Percentiles rank a stretch among this genome's conserved stretches.
Evolutionary conservation across 2,329 filamentous ascomycete genomes (phyloP).

Genomic region (Penicillium sp.): DNA sequence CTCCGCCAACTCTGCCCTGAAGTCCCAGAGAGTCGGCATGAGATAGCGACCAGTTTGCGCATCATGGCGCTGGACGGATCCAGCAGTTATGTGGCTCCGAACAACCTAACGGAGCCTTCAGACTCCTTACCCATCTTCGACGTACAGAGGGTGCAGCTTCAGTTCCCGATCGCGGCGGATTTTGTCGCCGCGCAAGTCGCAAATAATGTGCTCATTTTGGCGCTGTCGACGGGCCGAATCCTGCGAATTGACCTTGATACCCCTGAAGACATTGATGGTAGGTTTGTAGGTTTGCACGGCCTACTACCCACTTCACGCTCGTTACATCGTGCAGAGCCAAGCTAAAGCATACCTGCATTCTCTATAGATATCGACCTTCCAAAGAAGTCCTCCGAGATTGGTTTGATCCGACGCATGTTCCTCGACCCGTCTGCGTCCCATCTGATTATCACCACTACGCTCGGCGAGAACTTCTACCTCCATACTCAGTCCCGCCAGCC

Average conservation of each 20-base stretch:
- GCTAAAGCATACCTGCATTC: slow-evolving; percentile 22
- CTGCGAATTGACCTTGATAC: slow-evolving; percentile 91
- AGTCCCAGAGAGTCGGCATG: slow-evolving; percentile 29
- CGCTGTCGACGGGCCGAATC: slow-evolving; percentile 88
- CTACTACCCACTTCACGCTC: slow-evolving; percentile 6
- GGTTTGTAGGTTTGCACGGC: slow-evolving; percentile 48
- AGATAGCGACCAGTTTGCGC: slow-evolving; percentile 38
- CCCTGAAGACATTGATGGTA: slow-evolving; percentile 91
- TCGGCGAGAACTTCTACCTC: slow-evolving; percentile 96
- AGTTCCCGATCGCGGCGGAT: slow-evolving; percentile 91
- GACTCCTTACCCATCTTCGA: slow-evolving; percentile 87
- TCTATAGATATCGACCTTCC: slow-evolving; percentile 90
- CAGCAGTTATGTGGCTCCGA: slow-evolving; percentile 72
- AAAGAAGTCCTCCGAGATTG: slow-evolving; percentile 86
- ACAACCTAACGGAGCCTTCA: slow-evolving; percentile 61
- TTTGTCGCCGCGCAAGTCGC: slow-evolving; percentile 96
- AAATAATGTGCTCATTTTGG: slow-evolving; percentile 93
- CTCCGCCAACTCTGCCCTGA: slow-evolving; percentile 26
- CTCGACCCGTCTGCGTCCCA: slow-evolving; percentile 96
- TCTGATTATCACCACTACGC: slow-evolving; percentile 84
- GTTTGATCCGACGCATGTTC: slow-evolving; percentile 93
- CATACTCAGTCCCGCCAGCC: slow-evolving; percentile 92
- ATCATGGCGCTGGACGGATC: slow-evolving; percentile 70
- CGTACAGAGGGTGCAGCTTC: slow-evolving; percentile 86
- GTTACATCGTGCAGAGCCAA: slow-evolving; percentile 3